Percentiles rank a stretch among this genome's conserved stretches.
Evolutionary conservation across 495 filamentous ascomycete species (phyloP).

Genomic region (Clavariopsis aquatica): DNA sequence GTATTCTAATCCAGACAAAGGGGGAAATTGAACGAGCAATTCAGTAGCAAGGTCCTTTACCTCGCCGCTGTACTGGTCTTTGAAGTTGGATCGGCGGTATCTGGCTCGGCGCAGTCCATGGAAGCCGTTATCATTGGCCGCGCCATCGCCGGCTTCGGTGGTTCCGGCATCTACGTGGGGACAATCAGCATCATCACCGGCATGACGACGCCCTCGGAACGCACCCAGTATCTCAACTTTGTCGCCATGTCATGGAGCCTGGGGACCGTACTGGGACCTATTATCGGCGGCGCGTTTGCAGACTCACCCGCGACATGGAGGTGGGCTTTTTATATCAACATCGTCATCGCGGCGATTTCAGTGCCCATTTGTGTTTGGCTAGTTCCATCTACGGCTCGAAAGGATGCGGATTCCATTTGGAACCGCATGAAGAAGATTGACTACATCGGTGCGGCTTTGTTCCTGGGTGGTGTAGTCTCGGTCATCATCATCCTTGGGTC

Average conservation of each 20-base stretch:
- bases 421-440: constrained; percentile 9
- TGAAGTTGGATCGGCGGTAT: constrained; percentile 43
- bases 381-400: constrained; percentile 4
- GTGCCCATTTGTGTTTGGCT: constrained; percentile 18
- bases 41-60: constrained; percentile 45
- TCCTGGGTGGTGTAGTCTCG: constrained; percentile 2
- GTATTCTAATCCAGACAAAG: neutral
- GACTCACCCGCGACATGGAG: constrained; percentile 31
- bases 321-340: constrained; percentile 39
- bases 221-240: constrained; percentile 17
- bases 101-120: constrained; percentile 44
- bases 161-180: constrained; percentile 28
- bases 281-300: constrained; percentile 36
- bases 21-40: constrained; percentile 31
- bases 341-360: constrained; percentile 14
- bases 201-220: constrained; percentile 17
- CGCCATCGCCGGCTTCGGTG: constrained; percentile 40
- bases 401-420: neutral
- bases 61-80: constrained; percentile 39
- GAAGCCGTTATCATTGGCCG: constrained; percentile 44
- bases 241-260: constrained; percentile 20
- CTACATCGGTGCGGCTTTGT: constrained; percentile 5
- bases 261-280: constrained; percentile 28
- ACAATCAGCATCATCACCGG: constrained; percentile 13
- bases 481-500: constrained; percentile 41